Evolutionary conservation across 116 monocot species (phyloP), one percentile per base, ranked within the genome.

Genomic region (Cymodocea nodosa): DNA sequence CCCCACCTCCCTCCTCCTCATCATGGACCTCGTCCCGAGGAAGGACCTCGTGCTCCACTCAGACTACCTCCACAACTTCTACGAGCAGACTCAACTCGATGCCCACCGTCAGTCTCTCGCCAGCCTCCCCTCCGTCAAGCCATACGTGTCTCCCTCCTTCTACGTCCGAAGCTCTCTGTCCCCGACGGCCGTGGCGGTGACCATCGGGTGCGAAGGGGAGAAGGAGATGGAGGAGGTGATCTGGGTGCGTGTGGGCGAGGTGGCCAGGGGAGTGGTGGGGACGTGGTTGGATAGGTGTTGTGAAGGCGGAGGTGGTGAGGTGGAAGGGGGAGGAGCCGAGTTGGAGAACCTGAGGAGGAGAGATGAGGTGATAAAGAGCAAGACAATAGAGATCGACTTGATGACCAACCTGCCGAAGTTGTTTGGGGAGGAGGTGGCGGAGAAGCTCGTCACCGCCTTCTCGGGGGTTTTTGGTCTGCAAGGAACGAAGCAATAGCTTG

Each of bases 381-480:
- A 81, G 71, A 61, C 77, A 5, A 67, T 94, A 19, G 90, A 94
- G 76, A 79, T 83, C 12, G 94, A 94, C 79, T 75, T 94, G 25
- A 62, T 70, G 50, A 72, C 84, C 8, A 90, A 90, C 68, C 62
- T 94, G 40, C 90, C 94, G 0, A 80, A 71, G 59, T 64, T 94
- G 82, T 94, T 94, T 70, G 90, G 78, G 50, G 35, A 73, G 2
- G 82, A 87, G 20, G 75, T 85, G 25, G 76, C 79, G 6, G 58
- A 54, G 24, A 64, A 64, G 61, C 69, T 94, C 9, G 73, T 90
- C 8, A 75, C 24, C 10, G 77, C 72, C 37, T 73, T 89, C 35
- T 78, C 74, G 50, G 87, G 83, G 67, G 84, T 78, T 59, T 87
- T 78, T 39, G 50, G 78, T 14, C 20, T 76, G 55, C 16, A 35